Percentiles rank a stretch among this genome's conserved stretches.
These are phyloP conservation scores for Spathaspora passalidarum DNA, from an alignment of 805 yeast genomes.

Conservation along the genomic window DNA sequence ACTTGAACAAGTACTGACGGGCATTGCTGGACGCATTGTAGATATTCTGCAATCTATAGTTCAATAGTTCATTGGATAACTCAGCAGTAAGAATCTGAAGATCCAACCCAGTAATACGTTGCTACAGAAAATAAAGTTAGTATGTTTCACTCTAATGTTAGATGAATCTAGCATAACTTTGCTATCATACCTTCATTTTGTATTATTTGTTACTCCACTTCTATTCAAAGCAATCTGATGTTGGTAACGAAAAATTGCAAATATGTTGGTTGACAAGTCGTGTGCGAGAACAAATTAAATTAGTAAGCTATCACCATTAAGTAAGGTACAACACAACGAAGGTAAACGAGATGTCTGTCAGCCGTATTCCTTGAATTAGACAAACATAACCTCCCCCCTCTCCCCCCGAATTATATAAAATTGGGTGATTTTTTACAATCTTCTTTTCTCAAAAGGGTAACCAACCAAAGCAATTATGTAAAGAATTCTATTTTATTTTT, in stretches of 20 bases:
- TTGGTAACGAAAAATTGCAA: not conserved
- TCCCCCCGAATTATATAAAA: too few relatives aligned
- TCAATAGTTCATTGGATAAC: conserved; percentile 51
- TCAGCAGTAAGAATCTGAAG: conserved; percentile 70
- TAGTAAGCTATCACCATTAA: too few relatives aligned
- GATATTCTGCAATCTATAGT: conserved; percentile 77
- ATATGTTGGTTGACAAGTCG: not conserved
- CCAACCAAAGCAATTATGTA: not conserved
- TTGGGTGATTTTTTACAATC: not conserved
- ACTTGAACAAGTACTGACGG: conserved; percentile 75
- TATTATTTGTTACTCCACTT: not conserved
- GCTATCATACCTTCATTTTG: not conserved
- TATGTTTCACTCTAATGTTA: not conserved
- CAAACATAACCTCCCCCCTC: too few relatives aligned
- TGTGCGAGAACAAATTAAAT: not conserved
- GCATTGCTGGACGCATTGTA: conserved; percentile 73
- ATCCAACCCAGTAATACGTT: conserved; percentile 83
- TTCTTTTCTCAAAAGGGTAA: not conserved
- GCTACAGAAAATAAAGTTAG: conserved; percentile 39
- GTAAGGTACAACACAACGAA: too few relatives aligned
- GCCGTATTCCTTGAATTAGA: too few relatives aligned
- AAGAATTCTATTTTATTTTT: too few relatives aligned
- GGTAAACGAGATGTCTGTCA: too few relatives aligned
- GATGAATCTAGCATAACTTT: not conserved
- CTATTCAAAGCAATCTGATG: not conserved